Evolutionary conservation across 495 filamentous ascomycete species (phyloP).

Genomic region (Podospora pseudocomata): DNA sequence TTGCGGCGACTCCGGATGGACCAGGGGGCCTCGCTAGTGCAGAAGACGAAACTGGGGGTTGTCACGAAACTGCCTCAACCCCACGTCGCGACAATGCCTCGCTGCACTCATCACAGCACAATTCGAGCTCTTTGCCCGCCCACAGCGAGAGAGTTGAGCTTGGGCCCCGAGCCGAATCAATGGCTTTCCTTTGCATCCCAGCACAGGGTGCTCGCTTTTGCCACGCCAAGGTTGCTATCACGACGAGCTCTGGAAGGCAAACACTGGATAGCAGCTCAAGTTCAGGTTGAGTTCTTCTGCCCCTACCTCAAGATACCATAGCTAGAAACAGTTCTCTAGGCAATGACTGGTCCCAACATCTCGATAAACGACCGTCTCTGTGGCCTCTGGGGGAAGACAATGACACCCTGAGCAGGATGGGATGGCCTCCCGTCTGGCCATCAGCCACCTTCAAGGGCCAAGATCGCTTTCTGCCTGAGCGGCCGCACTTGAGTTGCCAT

Average conservation of each 20-base stretch:
- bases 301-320: neutral
- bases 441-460: neutral
- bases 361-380: neutral
- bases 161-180: slow-evolving; percentile 2
- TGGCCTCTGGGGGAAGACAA: neutral
- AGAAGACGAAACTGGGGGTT: slow-evolving; percentile 27
- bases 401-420: neutral
- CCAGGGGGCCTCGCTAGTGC: slow-evolving; percentile 7
- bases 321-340: neutral
- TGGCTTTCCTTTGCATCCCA: slow-evolving; percentile 2
- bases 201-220: neutral
- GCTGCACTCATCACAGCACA: neutral
- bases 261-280: neutral
- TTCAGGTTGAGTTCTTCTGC: neutral
- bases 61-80: slow-evolving; percentile 32
- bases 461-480: neutral
- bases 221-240: neutral
- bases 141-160: neutral
- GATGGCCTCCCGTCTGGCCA: neutral
- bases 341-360: neutral
- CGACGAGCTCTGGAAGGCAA: neutral
- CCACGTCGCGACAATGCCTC: slow-evolving; percentile 28
- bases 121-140: neutral
- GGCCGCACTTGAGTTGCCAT: neutral
- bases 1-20: slow-evolving; percentile 9